Percentiles rank a stretch among this genome's conserved stretches.
phyloP scores from a whole-genome alignment of 176 grass and related monocot genomes.

The Eragrostis curvula region DNA sequence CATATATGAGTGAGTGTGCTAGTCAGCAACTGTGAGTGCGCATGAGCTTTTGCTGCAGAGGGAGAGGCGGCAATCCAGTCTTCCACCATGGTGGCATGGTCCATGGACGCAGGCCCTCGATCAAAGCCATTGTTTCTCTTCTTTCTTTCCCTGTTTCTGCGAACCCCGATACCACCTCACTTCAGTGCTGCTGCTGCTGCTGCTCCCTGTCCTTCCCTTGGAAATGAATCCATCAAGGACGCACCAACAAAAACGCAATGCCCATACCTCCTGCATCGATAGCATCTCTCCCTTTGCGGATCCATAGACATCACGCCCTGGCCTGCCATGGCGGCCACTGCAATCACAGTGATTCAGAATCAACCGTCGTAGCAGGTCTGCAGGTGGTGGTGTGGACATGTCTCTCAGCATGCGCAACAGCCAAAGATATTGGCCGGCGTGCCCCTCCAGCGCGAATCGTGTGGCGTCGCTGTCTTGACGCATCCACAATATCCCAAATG shows the following conservation, averaged over 20 bases:
- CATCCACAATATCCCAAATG: too few relatives aligned
- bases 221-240: background rate
- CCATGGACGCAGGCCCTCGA: background rate
- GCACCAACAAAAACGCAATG: background rate
- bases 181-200: too few relatives aligned
- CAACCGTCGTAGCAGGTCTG: background rate
- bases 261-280: conserved; percentile 7
- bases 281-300: background rate
- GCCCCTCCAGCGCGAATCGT: background rate
- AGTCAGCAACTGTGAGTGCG: background rate
- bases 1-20: background rate
- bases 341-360: background rate
- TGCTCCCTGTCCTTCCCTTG: background rate
- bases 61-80: background rate
- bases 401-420: background rate
- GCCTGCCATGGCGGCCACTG: conserved; percentile 22
- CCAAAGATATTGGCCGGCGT: background rate
- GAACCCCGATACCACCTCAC: background rate
- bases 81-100: background rate
- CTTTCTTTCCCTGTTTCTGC: background rate
- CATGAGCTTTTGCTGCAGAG: background rate
- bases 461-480: background rate
- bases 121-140: background rate
- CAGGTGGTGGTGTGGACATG: background rate
- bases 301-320: conserved; percentile 25